These are phyloP conservation scores for Candida sp. DNA, from an alignment of 1,139 yeast genomes.

Conservation along the genomic window DNA sequence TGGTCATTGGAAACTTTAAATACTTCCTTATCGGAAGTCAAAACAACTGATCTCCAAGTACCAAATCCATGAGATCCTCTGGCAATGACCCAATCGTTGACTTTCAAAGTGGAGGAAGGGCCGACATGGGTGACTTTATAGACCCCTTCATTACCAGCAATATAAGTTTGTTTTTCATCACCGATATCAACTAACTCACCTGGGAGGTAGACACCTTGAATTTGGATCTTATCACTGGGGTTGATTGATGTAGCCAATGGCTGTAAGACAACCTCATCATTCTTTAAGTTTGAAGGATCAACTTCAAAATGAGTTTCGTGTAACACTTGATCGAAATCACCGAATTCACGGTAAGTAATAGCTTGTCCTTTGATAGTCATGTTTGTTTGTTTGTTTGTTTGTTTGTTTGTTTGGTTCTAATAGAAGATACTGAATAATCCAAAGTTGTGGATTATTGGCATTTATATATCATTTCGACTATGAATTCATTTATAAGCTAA, in stretches of 20 bases:
- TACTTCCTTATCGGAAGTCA: constrained; percentile 12
- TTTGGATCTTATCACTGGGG: constrained; percentile 88
- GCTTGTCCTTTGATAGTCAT: constrained; percentile 15
- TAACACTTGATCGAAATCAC: constrained; percentile 14
- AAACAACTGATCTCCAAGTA: constrained; percentile 30
- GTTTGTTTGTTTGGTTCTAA: too few relatives aligned
- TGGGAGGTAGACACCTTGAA: constrained; percentile 91
- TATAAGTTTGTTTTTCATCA: constrained; percentile 61
- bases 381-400: too few relatives aligned
- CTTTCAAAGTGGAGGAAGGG: constrained; percentile 14
- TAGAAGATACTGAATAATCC: too few relatives aligned
- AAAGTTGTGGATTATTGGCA: too few relatives aligned
- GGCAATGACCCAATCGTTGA: constrained; percentile 32
- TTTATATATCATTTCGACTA: too few relatives aligned
- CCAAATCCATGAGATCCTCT: constrained; percentile 28
- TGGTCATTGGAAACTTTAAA: constrained; percentile 14
- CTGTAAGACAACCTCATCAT: constrained; percentile 46
- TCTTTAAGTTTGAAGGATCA: constrained; percentile 28
- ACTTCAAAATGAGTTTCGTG: constrained; percentile 22
- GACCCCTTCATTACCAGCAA: constrained; percentile 64
- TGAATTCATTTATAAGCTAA: too few relatives aligned
- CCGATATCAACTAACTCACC: constrained; percentile 38
- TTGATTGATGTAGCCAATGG: constrained; percentile 82
- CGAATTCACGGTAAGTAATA: constrained; percentile 18
- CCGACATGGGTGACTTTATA: constrained; percentile 25